These are phyloP conservation scores for Tripterygium wilfordii DNA, from an alignment of 177 flowering plant genomes.

Conservation along the genomic window DNA sequence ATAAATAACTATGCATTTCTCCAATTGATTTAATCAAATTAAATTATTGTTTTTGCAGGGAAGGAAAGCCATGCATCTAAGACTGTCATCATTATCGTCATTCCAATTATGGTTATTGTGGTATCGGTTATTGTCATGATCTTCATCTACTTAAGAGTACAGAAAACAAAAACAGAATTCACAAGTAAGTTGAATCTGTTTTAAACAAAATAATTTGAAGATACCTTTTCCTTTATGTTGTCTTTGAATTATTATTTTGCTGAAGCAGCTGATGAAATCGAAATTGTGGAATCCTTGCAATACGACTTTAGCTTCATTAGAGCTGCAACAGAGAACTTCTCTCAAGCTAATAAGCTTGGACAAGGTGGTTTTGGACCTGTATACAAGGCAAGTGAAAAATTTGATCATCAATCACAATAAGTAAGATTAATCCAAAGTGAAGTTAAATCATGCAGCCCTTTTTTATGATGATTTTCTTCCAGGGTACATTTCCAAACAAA, in stretches of 20 bases:
- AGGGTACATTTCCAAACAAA: constrained; percentile 14
- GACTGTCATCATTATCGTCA: constrained; percentile 7
- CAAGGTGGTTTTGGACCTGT: constrained; percentile 17
- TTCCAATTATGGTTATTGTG: constrained; percentile 12
- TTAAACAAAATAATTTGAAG: no score
- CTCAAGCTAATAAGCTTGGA: constrained; percentile 9
- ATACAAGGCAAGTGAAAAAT: constrained; percentile 9
- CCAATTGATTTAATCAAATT: no score
- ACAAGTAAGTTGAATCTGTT: constrained; percentile 2
- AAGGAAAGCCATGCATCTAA: constrained; percentile 3
- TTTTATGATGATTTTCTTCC: no score
- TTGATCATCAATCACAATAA: not conserved
- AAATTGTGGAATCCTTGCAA: not conserved
- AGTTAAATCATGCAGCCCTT: no score
- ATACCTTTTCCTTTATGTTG: not conserved
- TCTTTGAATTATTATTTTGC: not conserved
- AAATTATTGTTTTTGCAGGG: no score
- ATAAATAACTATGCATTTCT: no score
- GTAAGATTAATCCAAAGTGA: no score
- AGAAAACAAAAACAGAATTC: constrained; percentile 1
- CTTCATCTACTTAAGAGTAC: constrained; percentile 3
- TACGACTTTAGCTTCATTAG: not conserved
- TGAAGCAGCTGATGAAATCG: not conserved
- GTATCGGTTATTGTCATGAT: constrained; percentile 7
- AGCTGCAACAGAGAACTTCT: constrained; percentile 10